Conservation (phyloP, 2,329 filamentous ascomycete genomes). For the Diaporthe vaccinii region DNA sequence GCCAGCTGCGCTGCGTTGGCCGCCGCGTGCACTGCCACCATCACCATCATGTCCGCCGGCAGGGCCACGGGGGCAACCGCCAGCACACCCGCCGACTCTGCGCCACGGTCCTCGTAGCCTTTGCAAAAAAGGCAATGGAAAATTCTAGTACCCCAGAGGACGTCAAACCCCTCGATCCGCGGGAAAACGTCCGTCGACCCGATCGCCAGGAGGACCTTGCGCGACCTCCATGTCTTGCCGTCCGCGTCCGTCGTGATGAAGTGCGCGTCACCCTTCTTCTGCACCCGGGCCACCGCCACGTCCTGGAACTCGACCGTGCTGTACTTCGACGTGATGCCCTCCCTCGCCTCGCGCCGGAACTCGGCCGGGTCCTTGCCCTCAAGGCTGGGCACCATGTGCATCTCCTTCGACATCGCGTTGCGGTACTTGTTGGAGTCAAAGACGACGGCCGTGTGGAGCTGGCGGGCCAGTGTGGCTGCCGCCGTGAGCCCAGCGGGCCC, state of each 20-base stretch:
- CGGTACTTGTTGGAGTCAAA: conserved; percentile 65
- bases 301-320: conserved; percentile 50
- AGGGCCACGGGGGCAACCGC: conserved; percentile 47
- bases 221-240: conserved; percentile 59
- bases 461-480: conserved; percentile 62
- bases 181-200: conserved; percentile 66
- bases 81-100: conserved; percentile 60
- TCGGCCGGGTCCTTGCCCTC: conserved; percentile 53
- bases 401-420: conserved; percentile 60
- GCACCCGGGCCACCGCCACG: conserved; percentile 45
- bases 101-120: conserved; percentile 69
- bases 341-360: conserved; percentile 52
- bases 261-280: conserved; percentile 47
- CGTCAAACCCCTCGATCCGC: conserved; percentile 64
- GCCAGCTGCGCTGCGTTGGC: conserved; percentile 28
- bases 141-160: conserved; percentile 63
- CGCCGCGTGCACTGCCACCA: conserved; percentile 10
- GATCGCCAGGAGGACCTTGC: conserved; percentile 68
- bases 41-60: conserved; percentile 40
- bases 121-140: conserved; percentile 74
- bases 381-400: conserved; percentile 60
- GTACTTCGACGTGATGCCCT: conserved; percentile 52
- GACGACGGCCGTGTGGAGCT: conserved; percentile 60
- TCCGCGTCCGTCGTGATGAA: conserved; percentile 57
- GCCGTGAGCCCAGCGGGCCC: conserved; percentile 66